Base-by-base conservation (phyloP, 768 basidiomycete species). In the Amanita rimosa region DNA sequence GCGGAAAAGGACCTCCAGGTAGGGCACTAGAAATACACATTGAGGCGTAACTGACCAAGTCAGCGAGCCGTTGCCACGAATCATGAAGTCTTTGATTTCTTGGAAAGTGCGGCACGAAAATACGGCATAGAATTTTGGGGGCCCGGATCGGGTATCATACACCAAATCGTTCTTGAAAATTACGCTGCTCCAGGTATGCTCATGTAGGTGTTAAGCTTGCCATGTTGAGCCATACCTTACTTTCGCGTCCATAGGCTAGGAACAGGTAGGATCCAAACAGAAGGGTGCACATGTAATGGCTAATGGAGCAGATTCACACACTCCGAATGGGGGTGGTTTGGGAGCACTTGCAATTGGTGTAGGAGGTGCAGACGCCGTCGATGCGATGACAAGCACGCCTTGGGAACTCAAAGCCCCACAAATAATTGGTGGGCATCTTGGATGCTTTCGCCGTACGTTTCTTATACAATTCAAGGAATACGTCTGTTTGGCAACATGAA, bases 91-190 rank as follows among this genome's bases (percentile, higher is more conserved):
- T 99, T 97, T 58, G 90, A 98, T 59, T 99, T 99, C 63, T 69
- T 99, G 51, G 83, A 95, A 66, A 94, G 90, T 55, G 92, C 93
- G 13, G 83, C 87, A 24, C 75, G 74, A 55, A 92, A 89, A 63
- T 91, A 90, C 61, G 89, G 95, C 26, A 96, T 98, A 55, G 95
- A 97, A 66, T 99, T 98, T 65, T 98, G 96, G 95, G 73, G 78
- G 58, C 96, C 96, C 27, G 96, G 96, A n/a, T 87, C 84, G 45
- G 88, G 88, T 16, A 92, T 90, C 54, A 95, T 99, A 53, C 96
- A 99, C 63, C 96, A 98, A 62, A 96, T 98, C 51, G 95, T 99
- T 3, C 73, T 99, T 50, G 95, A 99, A 65, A 95, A 95, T 58
- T 97, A 97, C 61, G 93, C 94, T 24, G 92, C 93, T 40, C 93